Percentiles rank a stretch among this genome's conserved stretches.
phyloP scores from a whole-genome alignment of 805 yeast species.

The Teunomyces pallodes region DNA sequence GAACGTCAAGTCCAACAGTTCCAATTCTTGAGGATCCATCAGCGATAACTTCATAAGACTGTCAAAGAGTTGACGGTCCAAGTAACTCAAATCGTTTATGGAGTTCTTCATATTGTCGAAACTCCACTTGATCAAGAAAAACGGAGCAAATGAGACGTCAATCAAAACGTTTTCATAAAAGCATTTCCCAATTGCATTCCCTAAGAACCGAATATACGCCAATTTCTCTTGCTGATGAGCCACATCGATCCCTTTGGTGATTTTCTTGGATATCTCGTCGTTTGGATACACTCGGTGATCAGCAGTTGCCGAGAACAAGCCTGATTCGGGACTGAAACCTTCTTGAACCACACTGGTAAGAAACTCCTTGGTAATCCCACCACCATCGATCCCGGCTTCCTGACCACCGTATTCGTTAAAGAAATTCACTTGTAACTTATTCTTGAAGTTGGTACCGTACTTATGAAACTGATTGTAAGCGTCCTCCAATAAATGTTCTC shows the following conservation, averaged over 20 bases:
- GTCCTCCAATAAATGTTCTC: slow-evolving; percentile 73
- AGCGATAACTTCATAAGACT: slow-evolving; percentile 61
- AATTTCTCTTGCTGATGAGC: slow-evolving; percentile 25
- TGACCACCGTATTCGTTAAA: slow-evolving; percentile 61
- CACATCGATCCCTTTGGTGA: slow-evolving; percentile 29
- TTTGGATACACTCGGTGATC: slow-evolving; percentile 74
- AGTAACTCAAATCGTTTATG: slow-evolving; percentile 72
- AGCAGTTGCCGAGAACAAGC: slow-evolving; percentile 41
- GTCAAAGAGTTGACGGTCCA: slow-evolving; percentile 65
- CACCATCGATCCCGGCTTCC: slow-evolving; percentile 96
- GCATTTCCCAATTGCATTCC: slow-evolving; percentile 85
- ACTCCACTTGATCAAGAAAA: slow-evolving; percentile 70
- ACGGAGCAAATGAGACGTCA: slow-evolving; percentile 82
- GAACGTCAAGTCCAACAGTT: slow-evolving; percentile 62
- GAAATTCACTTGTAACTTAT: slow-evolving; percentile 62
- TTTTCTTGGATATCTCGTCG: slow-evolving; percentile 46
- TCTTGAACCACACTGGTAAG: slow-evolving; percentile 68
- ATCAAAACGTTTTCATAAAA: slow-evolving; percentile 78
- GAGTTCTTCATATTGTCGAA: slow-evolving; percentile 51
- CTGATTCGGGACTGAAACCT: slow-evolving; percentile 51
- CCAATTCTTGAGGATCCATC: slow-evolving; percentile 56
- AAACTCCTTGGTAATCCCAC: slow-evolving; percentile 92
- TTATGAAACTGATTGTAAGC: slow-evolving; percentile 60
- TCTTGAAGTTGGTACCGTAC: slow-evolving; percentile 55
- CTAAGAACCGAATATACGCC: slow-evolving; percentile 58